A percentile compares a stretch with the other conserved stretches of the same genome.
Conservation (phyloP, 2,329 filamentous ascomycete genomes). For the Metarhizium sp. region DNA sequence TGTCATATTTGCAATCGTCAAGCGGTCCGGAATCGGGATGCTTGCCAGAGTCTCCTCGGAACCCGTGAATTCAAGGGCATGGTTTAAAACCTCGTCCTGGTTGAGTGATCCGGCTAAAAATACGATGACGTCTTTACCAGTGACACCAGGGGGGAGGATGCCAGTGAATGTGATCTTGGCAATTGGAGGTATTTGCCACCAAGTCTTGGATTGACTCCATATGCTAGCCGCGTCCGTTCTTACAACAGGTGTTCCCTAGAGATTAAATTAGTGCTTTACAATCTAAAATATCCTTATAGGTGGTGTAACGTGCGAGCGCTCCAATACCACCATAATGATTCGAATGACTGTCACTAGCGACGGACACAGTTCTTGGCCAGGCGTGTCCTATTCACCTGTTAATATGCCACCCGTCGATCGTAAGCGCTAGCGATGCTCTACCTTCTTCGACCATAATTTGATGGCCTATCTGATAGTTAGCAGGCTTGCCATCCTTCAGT, state of each 20-base stretch:
- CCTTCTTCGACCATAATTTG: constrained; percentile 63
- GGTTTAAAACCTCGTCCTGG: constrained; percentile 82
- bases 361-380: constrained; percentile 77
- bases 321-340: constrained; percentile 78
- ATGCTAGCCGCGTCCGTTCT: constrained; percentile 80
- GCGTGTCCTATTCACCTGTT: constrained; percentile 38
- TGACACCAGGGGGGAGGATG: constrained; percentile 62
- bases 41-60: constrained; percentile 52
- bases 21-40: constrained; percentile 60
- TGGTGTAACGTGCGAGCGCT: neutral
- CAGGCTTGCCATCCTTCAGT: too few species aligned
- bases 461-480: constrained; percentile 56
- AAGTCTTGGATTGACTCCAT: constrained; percentile 34
- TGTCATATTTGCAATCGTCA: constrained; percentile 74
- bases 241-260: constrained; percentile 57
- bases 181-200: constrained; percentile 57
- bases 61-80: constrained; percentile 81
- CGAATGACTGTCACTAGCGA: constrained; percentile 69
- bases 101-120: constrained; percentile 73
- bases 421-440: too few species aligned
- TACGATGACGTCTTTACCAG: constrained; percentile 87
- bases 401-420: too few species aligned
- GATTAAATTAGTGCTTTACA: neutral
- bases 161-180: constrained; percentile 73
- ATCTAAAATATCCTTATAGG: neutral